Evolutionary conservation across 1,284 basidiomycete genomes (phyloP).

Genomic region (Fistulina hepatica): DNA sequence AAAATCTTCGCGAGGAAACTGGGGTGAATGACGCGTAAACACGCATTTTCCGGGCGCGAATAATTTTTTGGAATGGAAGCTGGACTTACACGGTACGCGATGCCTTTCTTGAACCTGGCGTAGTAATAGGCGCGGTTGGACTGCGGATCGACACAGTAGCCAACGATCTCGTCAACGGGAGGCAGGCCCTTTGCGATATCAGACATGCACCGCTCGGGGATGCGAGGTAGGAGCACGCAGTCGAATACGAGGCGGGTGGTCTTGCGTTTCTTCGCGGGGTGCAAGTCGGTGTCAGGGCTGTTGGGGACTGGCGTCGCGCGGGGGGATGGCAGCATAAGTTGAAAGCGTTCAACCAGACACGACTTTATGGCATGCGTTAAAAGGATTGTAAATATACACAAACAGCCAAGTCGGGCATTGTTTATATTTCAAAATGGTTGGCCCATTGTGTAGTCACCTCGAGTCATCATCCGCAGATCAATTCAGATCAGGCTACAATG

Average conservation of each 20-base stretch:
- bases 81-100: conserved; percentile 43
- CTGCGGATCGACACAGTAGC: conserved; percentile 41
- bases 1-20: too few species aligned
- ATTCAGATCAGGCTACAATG: too few species aligned
- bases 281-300: conserved; percentile 10
- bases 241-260: conserved; percentile 13
- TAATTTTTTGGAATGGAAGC: conserved; percentile 12
- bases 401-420: too few species aligned
- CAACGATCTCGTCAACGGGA: conserved; percentile 41
- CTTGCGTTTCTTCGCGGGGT: conserved; percentile 6
- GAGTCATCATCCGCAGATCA: too few species aligned
- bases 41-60: conserved; percentile 11
- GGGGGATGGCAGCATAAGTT: too few species aligned
- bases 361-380: too few species aligned
- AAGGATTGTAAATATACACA: too few species aligned
- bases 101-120: conserved; percentile 45
- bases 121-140: conserved; percentile 40
- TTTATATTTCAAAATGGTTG: too few species aligned
- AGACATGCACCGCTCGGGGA: conserved; percentile 26
- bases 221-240: conserved; percentile 24
- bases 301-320: conserved; percentile 1
- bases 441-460: too few species aligned
- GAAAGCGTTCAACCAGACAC: too few species aligned
- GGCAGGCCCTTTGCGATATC: too few species aligned
- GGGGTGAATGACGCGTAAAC: too few species aligned